Percentiles rank a stretch among this genome's conserved stretches.
phyloP scores from a whole-genome alignment of 179 eudicot species.

The Nepenthes alata region DNA sequence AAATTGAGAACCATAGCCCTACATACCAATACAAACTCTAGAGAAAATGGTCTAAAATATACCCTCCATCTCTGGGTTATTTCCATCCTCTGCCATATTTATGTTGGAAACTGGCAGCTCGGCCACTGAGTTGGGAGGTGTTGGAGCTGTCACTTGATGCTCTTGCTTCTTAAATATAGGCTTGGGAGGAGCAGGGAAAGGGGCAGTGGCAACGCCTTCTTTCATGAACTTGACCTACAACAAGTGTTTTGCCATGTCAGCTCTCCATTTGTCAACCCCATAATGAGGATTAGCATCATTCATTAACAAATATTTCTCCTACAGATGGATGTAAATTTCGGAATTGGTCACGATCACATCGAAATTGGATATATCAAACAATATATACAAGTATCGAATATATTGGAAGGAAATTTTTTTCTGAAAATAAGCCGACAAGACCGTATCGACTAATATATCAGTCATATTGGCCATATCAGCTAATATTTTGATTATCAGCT shows the following conservation, averaged over 20 bases:
- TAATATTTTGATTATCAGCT: too few species aligned
- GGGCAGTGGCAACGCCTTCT: slow-evolving; percentile 18
- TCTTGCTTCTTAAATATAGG: slow-evolving; percentile 30
- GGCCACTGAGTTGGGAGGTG: slow-evolving; percentile 15
- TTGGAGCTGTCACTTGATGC: slow-evolving; percentile 23
- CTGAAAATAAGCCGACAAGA: too few species aligned
- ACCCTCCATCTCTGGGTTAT: slow-evolving; percentile 37
- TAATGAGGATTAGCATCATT: not conserved
- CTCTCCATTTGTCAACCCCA: not conserved
- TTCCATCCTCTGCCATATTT: slow-evolving; percentile 40
- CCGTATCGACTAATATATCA: too few species aligned
- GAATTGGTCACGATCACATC: too few species aligned
- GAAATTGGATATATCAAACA: too few species aligned
- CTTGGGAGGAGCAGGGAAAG: slow-evolving; percentile 34
- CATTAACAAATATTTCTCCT: not conserved
- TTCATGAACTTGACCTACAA: slow-evolving; percentile 38
- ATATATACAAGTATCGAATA: too few species aligned
- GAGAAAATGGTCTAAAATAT: too few species aligned
- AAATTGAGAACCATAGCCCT: too few species aligned
- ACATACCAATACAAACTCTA: too few species aligned
- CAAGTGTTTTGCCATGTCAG: not conserved
- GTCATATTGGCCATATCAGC: too few species aligned
- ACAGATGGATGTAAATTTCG: too few species aligned
- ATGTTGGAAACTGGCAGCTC: slow-evolving; percentile 19
- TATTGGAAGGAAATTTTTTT: too few species aligned